Evolutionary conservation across 805 yeast genomes (phyloP).

Genomic region (Zygosaccharomyces rouxii): DNA sequence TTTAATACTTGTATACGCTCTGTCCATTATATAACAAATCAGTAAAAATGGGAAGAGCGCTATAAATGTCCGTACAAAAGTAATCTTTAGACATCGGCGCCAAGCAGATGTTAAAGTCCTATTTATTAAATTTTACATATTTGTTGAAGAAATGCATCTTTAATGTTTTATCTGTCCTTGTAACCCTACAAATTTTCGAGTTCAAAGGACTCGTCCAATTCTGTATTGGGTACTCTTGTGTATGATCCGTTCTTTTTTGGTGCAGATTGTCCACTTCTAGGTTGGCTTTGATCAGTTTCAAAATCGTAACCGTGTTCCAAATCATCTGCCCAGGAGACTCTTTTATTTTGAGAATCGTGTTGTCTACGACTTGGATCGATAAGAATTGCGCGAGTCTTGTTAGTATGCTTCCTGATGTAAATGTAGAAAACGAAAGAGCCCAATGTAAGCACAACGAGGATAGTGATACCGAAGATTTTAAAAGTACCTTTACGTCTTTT

Average conservation of each 20-base stretch:
- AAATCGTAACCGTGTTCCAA: conserved; percentile 21
- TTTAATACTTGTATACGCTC: too few relatives aligned
- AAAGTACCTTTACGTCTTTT: conserved; percentile 9
- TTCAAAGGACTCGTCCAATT: conserved; percentile 26
- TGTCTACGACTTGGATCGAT: conserved; percentile 21
- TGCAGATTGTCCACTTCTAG: conserved; percentile 5
- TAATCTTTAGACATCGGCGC: too few relatives aligned
- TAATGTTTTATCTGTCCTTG: too few relatives aligned
- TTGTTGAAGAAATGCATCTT: too few relatives aligned
- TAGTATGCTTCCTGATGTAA: conserved; percentile 14
- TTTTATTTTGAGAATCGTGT: conserved; percentile 23
- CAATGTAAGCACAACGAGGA: conserved; percentile 10
- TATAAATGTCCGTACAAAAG: too few relatives aligned
- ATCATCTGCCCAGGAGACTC: conserved; percentile 40
- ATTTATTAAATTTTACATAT: too few relatives aligned
- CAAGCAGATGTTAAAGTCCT: too few relatives aligned
- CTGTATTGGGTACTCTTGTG: conserved; percentile 20
- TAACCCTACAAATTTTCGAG: conserved; percentile 17
- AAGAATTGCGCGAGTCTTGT: conserved; percentile 19
- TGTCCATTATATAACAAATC: too few relatives aligned
- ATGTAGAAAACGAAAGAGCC: conserved; percentile 13
- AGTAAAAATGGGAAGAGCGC: too few relatives aligned
- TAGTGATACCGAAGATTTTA: conserved; percentile 8
- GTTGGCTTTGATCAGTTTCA: conserved; percentile 12
- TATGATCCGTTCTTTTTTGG: conserved; percentile 20